Base-by-base conservation (phyloP, 768 basidiomycete species). In the Gloeophyllum trabeum region DNA sequence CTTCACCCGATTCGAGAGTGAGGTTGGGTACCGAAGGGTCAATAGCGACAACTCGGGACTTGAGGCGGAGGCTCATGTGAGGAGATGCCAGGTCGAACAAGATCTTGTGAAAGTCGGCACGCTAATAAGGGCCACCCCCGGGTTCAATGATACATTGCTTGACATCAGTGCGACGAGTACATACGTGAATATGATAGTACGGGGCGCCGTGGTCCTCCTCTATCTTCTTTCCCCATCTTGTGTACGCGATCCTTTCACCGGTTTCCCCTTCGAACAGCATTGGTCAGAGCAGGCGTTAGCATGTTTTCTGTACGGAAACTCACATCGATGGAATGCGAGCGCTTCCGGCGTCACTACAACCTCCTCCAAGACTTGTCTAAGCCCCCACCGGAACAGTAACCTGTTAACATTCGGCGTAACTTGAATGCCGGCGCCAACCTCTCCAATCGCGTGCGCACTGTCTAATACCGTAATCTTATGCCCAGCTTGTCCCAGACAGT, bases 341-440 rank as follows among this genome's bases (percentile, higher is more conserved):
- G 58, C 60, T 3, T 58, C 53, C 0, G 72, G 72, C 26, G 58
- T 51, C 20, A 73, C 66, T 0, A 55, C 56, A 2, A 65, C 34
- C 37, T 60, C 48, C 4, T 62, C 53, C 5, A 76, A 54, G 22
- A 61, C 56, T 1, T 67, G 59, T 0, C 56, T 61, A 4, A 75
- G 60, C 14, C 74, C 74, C 73, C 74, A 76, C 1, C 70, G 60
- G 25, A 66, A 58, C 40, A 76, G 56, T 6, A 74, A 60, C n/a
- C 67, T 57, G 16, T 59, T 62, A 13, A 72, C 34, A 47, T 73
- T 72, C 16, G 61, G 58, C 21, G 51, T 43, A 1, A 71, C 51
- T 50, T 74, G 73, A 25, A 76, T 74, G 7, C 73, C 73, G 3
- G 73, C 73, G 2, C 74, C 72, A 4, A 71, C 62, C 43, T 73